These are phyloP conservation scores for Kwoniella sp. DNA, from an alignment of 768 basidiomycete genomes.

Conservation along the genomic window DNA sequence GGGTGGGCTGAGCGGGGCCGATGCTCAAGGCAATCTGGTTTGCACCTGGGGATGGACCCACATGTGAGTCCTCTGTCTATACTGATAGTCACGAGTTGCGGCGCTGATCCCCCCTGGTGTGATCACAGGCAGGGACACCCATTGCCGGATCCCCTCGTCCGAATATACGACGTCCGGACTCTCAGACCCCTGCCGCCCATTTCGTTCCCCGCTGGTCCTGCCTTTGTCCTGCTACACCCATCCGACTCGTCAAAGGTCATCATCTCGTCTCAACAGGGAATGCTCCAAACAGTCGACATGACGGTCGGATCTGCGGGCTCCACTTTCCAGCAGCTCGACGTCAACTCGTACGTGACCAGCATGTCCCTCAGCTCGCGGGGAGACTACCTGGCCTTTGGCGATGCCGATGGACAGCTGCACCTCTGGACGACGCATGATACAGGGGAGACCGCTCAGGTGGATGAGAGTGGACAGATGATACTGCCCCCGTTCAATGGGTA, in stretches of 20 bases:
- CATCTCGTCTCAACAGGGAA: constrained; percentile 72
- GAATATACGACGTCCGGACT: constrained; percentile 82
- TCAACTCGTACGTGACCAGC: constrained; percentile 67
- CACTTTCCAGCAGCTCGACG: constrained; percentile 34
- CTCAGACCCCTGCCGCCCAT: constrained; percentile 78
- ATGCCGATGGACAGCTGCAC: constrained; percentile 77
- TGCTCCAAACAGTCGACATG: constrained; percentile 79
- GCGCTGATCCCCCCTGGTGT: background rate
- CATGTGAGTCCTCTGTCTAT: constrained; percentile 56
- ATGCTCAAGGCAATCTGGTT: constrained; percentile 70
- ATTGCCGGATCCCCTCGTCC: constrained; percentile 84
- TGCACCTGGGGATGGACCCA: constrained; percentile 83
- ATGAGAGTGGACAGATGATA: constrained; percentile 20
- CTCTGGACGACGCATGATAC: constrained; percentile 68
- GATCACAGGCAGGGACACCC: constrained; percentile 72
- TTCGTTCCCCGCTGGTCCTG: constrained; percentile 78
- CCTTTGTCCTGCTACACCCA: constrained; percentile 76
- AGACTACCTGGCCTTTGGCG: constrained; percentile 88
- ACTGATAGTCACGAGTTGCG: background rate
- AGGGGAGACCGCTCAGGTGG: constrained; percentile 31
- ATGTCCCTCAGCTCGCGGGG: constrained; percentile 78
- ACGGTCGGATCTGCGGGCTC: constrained; percentile 5
- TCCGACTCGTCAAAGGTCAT: constrained; percentile 68
- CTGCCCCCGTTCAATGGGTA: constrained; percentile 77
- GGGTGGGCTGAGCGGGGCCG: constrained; percentile 75